Evolutionary conservation across 1,284 basidiomycete species (phyloP), one percentile per base, ranked within the genome.

Genomic region (Peniophora sp.): DNA sequence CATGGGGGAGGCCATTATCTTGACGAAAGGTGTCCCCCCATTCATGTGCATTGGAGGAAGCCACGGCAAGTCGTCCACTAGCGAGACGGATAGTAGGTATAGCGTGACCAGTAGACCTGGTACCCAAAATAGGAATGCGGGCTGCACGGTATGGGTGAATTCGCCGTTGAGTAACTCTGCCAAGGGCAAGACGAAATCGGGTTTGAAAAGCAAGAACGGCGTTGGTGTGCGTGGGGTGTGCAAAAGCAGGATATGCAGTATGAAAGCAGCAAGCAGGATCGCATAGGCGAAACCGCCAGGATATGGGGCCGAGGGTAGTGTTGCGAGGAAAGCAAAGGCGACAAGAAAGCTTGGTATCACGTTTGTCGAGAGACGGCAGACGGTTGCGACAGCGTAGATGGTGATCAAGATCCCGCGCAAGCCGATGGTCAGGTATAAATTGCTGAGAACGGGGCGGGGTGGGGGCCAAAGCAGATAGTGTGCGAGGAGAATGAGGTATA

Each of bases 401-500:
- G 72, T 56, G 36, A 80, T 60, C 8, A 69, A 52, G 2, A 62
- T 51, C 49, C 72, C 73, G 48, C 73, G 68, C 3, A 57, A 15
- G 45, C 66, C 67, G 24, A 66, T 52, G 42, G 55, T 53, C 34
- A 57, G 49, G 10, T 55, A 47, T 48, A 50, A 50, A 3, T 49
- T 44, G n/a, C 55, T 63, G 23, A 64, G 57, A 22, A 62, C 55
- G 2, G 64, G 60, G 39, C 51, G 50, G 17, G 53, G 52, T 3
- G 74, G 72, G 5, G 79, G 78, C 43, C 68, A 57, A 24, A 78
- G 54, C 15, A 76, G 53, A 51, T 74, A 80, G 56, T 69, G 63
- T n/a, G 64, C 64, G 14, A 79, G 64, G 3, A 73, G 54, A 24
- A 54, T 59, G 17, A 79, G 56, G 55, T 74, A 78, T 10, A 56